Percentiles rank a stretch among this genome's conserved stretches.
phyloP scores from a whole-genome alignment of 1,284 basidiomycete species.

The Fomitopsis pinicola region DNA sequence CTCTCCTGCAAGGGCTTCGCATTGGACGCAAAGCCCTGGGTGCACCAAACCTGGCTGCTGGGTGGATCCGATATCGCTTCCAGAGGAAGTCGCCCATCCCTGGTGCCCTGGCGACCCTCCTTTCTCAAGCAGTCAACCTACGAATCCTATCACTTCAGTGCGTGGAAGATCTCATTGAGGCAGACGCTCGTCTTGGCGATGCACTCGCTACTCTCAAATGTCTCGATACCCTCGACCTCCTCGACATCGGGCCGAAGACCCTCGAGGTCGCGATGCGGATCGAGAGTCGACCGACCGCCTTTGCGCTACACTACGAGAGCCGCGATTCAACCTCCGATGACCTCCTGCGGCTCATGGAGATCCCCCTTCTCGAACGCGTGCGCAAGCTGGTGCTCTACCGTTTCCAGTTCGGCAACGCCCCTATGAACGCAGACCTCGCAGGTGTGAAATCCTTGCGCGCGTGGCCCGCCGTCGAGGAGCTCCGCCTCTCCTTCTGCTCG shows the following conservation, averaged over 20 bases:
- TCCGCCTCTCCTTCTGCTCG: not conserved
- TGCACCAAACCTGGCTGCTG: too few species aligned
- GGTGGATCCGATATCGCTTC: not conserved
- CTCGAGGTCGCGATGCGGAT: not conserved
- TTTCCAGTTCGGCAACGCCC: not conserved
- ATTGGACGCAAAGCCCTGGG: not conserved
- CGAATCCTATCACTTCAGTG: not conserved
- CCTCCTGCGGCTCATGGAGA: not conserved
- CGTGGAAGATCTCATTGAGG: not conserved
- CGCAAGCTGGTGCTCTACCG: not conserved
- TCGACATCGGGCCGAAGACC: not conserved
- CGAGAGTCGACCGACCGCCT: not conserved
- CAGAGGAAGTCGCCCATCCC: not conserved
- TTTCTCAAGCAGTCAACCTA: not conserved
- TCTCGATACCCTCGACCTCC: not conserved
- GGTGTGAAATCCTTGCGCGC: not conserved
- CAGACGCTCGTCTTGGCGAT: not conserved
- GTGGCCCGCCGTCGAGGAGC: not conserved
- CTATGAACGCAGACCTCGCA: not conserved
- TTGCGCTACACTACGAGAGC: not conserved
- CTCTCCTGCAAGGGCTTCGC: not conserved
- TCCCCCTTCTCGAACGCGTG: not conserved
- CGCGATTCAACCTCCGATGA: not conserved
- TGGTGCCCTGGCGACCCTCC: not conserved
- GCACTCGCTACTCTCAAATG: not conserved